Conservation (phyloP, 2,329 filamentous ascomycete species). For the Colletotrichum sp. region DNA sequence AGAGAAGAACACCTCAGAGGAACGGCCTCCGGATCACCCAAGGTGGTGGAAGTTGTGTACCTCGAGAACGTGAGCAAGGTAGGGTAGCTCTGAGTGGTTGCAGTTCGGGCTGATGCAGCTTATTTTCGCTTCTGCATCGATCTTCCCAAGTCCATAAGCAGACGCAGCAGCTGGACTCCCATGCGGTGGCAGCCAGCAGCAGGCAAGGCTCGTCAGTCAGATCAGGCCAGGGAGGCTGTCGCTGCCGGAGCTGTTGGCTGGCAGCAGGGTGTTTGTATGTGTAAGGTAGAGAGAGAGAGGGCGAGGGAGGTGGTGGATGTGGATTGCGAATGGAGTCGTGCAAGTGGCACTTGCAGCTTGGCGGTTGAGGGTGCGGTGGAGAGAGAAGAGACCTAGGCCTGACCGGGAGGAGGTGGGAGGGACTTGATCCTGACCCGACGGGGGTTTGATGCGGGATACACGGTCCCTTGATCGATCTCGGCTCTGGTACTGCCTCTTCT, state of each 20-base stretch:
- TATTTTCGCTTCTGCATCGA: constrained; percentile 20
- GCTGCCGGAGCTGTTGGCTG: background rate
- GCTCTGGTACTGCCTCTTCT: background rate
- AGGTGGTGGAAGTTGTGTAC: background rate
- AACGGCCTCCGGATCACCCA: background rate
- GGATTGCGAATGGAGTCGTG: constrained; percentile 17
- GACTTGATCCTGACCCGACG: background rate
- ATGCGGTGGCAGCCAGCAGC: background rate
- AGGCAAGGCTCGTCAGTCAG: background rate
- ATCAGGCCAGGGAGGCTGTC: constrained; percentile 6
- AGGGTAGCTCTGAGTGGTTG: constrained; percentile 12
- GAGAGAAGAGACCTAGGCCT: background rate
- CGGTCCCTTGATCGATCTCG: constrained; percentile 1
- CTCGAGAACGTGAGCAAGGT: background rate
- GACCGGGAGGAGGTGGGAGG: background rate
- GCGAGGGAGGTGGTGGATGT: background rate
- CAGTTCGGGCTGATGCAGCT: constrained; percentile 17
- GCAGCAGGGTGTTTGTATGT: background rate
- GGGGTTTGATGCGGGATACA: constrained; percentile 1
- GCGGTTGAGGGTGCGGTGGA: constrained; percentile 1
- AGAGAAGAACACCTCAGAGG: background rate
- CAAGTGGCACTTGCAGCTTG: constrained; percentile 7
- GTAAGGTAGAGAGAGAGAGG: background rate
- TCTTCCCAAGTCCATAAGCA: constrained; percentile 11
- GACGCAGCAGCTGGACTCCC: background rate